phyloP scores from a whole-genome alignment of 108 stramenopile species.

The Schizochytrium sp. region DNA sequence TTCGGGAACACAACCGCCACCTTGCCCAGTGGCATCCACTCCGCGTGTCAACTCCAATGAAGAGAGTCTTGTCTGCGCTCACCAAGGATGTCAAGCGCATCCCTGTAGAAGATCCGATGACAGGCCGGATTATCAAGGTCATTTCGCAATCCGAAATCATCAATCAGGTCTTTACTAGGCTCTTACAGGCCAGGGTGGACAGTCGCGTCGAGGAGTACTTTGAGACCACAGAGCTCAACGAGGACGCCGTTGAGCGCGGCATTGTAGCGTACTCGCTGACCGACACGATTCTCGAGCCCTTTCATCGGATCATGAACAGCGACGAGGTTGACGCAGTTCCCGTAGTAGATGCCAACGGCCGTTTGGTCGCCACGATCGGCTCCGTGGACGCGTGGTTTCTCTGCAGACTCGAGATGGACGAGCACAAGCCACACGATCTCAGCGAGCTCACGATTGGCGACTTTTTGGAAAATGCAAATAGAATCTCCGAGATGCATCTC shows the following conservation, averaged over 20 bases:
- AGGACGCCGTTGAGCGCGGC: background rate
- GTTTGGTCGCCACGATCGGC: background rate
- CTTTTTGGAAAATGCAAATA: background rate
- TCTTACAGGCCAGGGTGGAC: background rate
- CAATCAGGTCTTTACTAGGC: background rate
- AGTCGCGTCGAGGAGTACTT: background rate
- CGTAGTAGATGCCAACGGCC: background rate
- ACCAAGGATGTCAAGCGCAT: background rate
- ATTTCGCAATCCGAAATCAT: background rate
- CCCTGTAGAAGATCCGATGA: background rate
- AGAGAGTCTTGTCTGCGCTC: background rate
- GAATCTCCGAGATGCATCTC: background rate
- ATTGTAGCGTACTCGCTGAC: background rate
- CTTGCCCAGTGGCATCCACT: background rate
- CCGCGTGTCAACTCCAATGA: background rate
- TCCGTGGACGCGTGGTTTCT: background rate
- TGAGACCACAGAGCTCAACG: constrained; percentile 14
- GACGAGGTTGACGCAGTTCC: background rate
- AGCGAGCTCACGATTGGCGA: background rate
- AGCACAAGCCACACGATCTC: background rate
- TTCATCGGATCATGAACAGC: background rate
- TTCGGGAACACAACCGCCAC: background rate
- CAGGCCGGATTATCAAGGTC: background rate
- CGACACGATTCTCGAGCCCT: background rate
- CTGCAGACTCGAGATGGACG: background rate